Conservation (phyloP, 192 early-diverging fungal genomes). For the Gaertneriomyces sp. region DNA sequence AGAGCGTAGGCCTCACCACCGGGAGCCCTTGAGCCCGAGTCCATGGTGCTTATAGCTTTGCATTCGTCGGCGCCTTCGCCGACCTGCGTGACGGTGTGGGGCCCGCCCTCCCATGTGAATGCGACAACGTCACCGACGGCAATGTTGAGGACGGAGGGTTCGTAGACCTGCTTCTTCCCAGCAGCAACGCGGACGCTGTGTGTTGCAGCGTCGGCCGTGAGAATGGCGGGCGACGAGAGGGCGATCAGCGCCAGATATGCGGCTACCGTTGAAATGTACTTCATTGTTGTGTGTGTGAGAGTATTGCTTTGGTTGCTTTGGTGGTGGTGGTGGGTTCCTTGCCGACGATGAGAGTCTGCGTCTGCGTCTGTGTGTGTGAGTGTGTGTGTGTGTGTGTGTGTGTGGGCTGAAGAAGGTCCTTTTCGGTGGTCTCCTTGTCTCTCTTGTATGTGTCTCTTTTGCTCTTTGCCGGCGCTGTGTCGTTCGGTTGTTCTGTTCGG, state of each 20-base stretch:
- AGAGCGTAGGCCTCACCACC: constrained; percentile 2
- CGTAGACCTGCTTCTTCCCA: constrained; percentile 14
- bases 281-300: no score
- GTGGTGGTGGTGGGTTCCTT: no score
- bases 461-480: no score
- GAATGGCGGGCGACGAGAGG: background rate
- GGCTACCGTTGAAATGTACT: no score
- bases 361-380: no score
- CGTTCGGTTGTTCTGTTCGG: no score
- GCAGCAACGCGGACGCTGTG: constrained; percentile 22
- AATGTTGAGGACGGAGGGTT: constrained; percentile 6
- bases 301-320: no score
- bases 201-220: background rate
- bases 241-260: background rate
- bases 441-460: background rate
- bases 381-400: no score
- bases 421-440: background rate
- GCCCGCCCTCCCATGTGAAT: constrained; percentile 28
- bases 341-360: no score
- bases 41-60: background rate
- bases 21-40: constrained; percentile 4
- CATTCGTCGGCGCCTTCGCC: constrained; percentile 17
- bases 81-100: constrained; percentile 27
- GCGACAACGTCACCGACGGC: constrained; percentile 12
- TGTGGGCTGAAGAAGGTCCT: background rate